A percentile compares a stretch with the other conserved stretches of the same genome.
Evolutionary conservation across 1,284 basidiomycete genomes (phyloP).

Genomic region (Boletellus deceptivus): DNA sequence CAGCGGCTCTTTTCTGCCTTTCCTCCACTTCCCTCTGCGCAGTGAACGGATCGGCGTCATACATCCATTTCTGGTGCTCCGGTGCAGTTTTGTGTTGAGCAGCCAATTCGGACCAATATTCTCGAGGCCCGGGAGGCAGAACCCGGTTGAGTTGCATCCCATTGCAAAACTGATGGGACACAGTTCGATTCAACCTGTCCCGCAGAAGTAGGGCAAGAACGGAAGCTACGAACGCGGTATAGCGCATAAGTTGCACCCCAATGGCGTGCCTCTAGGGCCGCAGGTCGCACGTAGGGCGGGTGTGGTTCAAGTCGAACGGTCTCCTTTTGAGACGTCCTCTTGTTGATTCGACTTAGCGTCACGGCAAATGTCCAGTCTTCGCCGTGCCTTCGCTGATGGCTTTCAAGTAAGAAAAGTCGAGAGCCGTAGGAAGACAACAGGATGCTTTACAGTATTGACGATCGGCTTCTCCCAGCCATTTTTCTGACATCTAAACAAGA

Average conservation of each 20-base stretch:
- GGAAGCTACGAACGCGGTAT: constrained; percentile 65
- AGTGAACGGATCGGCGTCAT: constrained; percentile 80
- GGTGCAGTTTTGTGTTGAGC: constrained; percentile 66
- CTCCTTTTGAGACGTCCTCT: constrained; percentile 69
- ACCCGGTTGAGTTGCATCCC: constrained; percentile 73
- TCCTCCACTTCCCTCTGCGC: constrained; percentile 67
- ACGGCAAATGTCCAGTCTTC: constrained; percentile 63
- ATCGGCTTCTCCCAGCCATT: constrained; percentile 80
- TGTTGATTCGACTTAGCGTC: constrained; percentile 60
- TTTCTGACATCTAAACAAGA: constrained; percentile 68
- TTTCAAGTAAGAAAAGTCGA: constrained; percentile 5
- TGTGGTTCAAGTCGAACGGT: constrained; percentile 72
- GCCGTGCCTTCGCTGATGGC: constrained; percentile 41
- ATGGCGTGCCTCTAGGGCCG: constrained; percentile 75
- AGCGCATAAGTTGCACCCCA: constrained; percentile 88
- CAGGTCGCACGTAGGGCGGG: constrained; percentile 60
- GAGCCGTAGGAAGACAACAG: neutral
- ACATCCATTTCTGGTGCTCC: constrained; percentile 82
- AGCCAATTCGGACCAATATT: constrained; percentile 81
- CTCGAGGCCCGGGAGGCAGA: constrained; percentile 77
- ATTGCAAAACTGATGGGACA: constrained; percentile 65
- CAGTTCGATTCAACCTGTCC: constrained; percentile 12
- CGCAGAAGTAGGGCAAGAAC: neutral
- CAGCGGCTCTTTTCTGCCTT: constrained; percentile 56
- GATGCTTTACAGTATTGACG: constrained; percentile 62